Evolutionary conservation across 805 yeast species (phyloP), one percentile per base, ranked within the genome.

Genomic region (Metschnikowia bowlesiae): DNA sequence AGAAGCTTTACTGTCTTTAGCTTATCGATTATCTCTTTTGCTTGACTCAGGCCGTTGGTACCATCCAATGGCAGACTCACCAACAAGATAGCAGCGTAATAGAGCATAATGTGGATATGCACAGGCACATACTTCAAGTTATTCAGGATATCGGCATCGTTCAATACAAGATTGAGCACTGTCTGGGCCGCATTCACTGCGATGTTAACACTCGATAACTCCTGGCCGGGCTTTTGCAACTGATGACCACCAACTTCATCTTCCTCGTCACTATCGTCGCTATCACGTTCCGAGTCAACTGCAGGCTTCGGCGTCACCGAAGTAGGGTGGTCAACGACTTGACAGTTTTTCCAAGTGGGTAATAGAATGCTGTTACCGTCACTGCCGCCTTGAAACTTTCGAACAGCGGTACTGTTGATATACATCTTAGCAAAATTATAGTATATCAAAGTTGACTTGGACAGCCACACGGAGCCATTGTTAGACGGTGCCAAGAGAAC

Each of bases 361-460:
- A 72, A 58, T 45, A 61, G 55, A 10, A 53, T 51, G 4, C 42
- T 49, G 8, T 55, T 66, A 22, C 52, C 50, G 50, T 69, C 70
- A 37, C 55, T 57, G 2, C 67, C 59, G 33, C 68, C 61, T 38
- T 65, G 76, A 13, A 77, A 63, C 36, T 68, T 70, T 33, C 82
- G 62, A 6, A 79, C 78, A 2, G 79, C 77, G 4, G 69, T 50
- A 14, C 79, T 82, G 61, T 84, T 84, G 32, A 84, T 80, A 61
- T 84, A 85, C 86, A 84, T 82, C 59, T 83, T 82, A 33, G 90
- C 90, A 70, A 84, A 84, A 59, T 84, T 84, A 60, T 84, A 84
- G 60, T 84, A 85, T 39, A 84, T 79, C 51, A 84, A 68, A 0
- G 89, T 83, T 1, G 87, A 82, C 58, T 84, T 84, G 0, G 86